Evolutionary conservation across 495 filamentous ascomycete genomes (phyloP).

Genomic region (Elasticomyces elasticus): DNA sequence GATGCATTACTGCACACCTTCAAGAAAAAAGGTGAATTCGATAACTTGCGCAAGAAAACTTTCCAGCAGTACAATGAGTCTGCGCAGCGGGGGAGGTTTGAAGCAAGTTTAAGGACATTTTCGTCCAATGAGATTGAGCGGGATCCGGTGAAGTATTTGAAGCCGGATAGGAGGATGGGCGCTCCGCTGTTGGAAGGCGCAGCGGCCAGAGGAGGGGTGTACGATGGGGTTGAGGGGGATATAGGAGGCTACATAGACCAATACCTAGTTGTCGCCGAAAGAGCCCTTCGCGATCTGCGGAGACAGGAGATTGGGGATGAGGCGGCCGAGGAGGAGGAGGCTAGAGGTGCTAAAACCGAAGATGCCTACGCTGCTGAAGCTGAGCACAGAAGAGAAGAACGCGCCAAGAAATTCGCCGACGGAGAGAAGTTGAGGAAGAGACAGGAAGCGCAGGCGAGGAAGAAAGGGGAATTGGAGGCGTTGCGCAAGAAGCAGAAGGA

Average conservation of each 20-base stretch:
- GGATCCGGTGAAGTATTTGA: slow-evolving; percentile 58
- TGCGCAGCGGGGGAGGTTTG: slow-evolving; percentile 9
- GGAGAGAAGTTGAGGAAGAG: slow-evolving; percentile 51
- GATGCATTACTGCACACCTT: slow-evolving; percentile 69
- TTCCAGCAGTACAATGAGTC: slow-evolving; percentile 67
- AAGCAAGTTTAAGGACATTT: slow-evolving; percentile 58
- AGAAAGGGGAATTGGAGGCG: slow-evolving; percentile 43
- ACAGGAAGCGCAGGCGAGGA: slow-evolving; percentile 54
- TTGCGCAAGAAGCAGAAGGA: slow-evolving; percentile 51
- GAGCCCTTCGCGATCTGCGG: slow-evolving; percentile 58
- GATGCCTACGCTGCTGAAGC: slow-evolving; percentile 69
- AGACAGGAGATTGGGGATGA: slow-evolving; percentile 66
- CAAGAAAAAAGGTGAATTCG: slow-evolving; percentile 87
- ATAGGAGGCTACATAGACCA: slow-evolving; percentile 60
- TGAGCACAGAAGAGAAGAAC: slow-evolving; percentile 51
- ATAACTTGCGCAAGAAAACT: slow-evolving; percentile 67
- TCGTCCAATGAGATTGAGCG: slow-evolving; percentile 57
- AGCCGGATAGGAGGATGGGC: slow-evolving; percentile 68
- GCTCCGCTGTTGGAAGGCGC: slow-evolving; percentile 78
- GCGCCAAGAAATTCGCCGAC: slow-evolving; percentile 55
- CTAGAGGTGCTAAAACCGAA: slow-evolving; percentile 67
- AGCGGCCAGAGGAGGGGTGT: slow-evolving; percentile 70
- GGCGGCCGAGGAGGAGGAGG: slow-evolving; percentile 55
- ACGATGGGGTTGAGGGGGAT: slow-evolving; percentile 58
- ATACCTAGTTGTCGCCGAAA: slow-evolving; percentile 51